A percentile compares a stretch with the other conserved stretches of the same genome.
phyloP scores from a whole-genome alignment of 306 rosid species.

The Fragaria vesca region DNA sequence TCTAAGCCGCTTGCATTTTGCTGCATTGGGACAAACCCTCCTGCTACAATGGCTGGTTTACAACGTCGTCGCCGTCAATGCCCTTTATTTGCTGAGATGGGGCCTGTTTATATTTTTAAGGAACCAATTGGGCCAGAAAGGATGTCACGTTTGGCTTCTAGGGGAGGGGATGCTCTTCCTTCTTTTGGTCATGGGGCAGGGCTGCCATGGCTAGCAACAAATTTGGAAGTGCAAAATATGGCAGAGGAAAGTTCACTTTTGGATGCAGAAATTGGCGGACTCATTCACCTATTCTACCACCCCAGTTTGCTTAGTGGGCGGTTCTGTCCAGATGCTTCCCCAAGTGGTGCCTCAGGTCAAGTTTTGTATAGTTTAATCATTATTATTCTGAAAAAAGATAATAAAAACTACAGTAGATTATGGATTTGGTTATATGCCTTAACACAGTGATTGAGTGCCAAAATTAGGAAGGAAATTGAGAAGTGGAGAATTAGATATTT shows the following conservation, averaged over 20 bases:
- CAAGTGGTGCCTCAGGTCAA: constrained; percentile 88
- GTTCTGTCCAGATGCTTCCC: constrained; percentile 99
- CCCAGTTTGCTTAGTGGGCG: constrained; percentile 90
- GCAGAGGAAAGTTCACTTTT: constrained; percentile 81
- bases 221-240: constrained; percentile 55
- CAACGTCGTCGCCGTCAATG: constrained; percentile 98
- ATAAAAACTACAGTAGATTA: neutral
- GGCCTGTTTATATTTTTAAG: constrained; percentile 92
- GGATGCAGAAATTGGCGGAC: constrained; percentile 92
- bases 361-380: constrained; percentile 27
- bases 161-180: constrained; percentile 92
- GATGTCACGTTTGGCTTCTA: constrained; percentile 82
- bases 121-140: constrained; percentile 89
- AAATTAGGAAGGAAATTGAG: constrained; percentile 3
- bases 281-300: constrained; percentile 89
- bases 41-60: constrained; percentile 99
- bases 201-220: constrained; percentile 83
- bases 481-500: neutral
- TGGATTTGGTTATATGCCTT: neutral
- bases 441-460: neutral
- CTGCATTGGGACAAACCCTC: constrained; percentile 99
- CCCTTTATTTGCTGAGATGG: constrained; percentile 99
- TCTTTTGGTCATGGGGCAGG: constrained; percentile 96
- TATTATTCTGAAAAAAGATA: neutral
- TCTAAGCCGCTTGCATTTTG: constrained; percentile 95